Evolutionary conservation across 2,329 filamentous ascomycete species (phyloP), one percentile per base, ranked within the genome.

Genomic region (Botrytis deweyae): DNA sequence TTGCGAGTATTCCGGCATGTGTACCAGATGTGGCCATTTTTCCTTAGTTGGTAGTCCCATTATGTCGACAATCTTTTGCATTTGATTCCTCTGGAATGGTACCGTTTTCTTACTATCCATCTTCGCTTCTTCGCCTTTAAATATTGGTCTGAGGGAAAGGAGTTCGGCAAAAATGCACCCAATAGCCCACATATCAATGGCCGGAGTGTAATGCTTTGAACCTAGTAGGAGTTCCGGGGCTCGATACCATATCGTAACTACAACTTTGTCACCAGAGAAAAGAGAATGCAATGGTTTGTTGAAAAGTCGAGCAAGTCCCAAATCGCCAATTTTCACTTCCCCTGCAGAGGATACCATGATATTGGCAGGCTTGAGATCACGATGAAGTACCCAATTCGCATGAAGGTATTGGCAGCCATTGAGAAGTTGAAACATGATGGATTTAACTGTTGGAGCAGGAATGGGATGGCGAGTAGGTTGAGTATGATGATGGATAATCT

Each of bases 231-330:
- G 87, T 82, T 99, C 96, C 0, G 96, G 96, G 0, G 96, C 96
- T 36, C 96, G 93, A 80, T 99, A 99, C 96, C 96, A 99, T 76
- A 99, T 99, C 0, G 96, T 99, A 22, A 99, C 96, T 70, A 99
- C 96, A 3, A 99, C 96, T 82, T 99, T 99, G 79, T 99, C 96
- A 70, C 96, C 96, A 29, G 90, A 93, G 83, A 96, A 99, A 1
- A 99, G 88, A 0, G 93, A 93, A 80, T 97, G 94, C 0, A 98
- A 85, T 0, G 96, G 96, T 81, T 98, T 98, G 84, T 96, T 92
- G 83, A 98, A 98, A 2, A 98, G 87, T 29, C 96, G 91, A 12
- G 96, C 96, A 2, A 99, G 88, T 3, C 96, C 96, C 59, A 99
- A 85, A 82, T 99, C 96, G 59, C 96, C 96, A 77, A 99, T 97